Evolutionary conservation across 768 basidiomycete genomes (phyloP).

Genomic region (Phanerodontia chrysosporium): DNA sequence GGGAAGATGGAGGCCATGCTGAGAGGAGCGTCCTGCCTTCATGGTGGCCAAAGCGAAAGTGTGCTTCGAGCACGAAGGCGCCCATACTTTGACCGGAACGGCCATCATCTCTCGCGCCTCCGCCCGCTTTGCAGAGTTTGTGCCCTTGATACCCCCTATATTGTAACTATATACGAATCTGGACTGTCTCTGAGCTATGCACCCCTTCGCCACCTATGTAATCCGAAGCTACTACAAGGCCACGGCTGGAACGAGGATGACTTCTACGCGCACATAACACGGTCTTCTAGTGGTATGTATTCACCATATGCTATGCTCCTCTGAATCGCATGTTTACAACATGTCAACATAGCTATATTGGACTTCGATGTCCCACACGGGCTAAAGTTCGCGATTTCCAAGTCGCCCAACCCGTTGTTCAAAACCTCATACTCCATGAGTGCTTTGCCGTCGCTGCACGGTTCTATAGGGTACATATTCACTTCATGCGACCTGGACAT

Average conservation of each 20-base stretch:
- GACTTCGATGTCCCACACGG: conserved; percentile 88
- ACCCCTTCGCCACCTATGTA: conserved; percentile 85
- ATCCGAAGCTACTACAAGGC: conserved; percentile 84
- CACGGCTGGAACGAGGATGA: conserved; percentile 98
- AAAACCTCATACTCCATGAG: conserved; percentile 91
- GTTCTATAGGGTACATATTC: conserved; percentile 91
- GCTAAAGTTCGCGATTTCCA: conserved; percentile 74
- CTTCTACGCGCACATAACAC: conserved; percentile 83
- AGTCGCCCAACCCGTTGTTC: conserved; percentile 85
- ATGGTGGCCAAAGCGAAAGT: not conserved
- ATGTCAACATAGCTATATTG: conserved; percentile 59
- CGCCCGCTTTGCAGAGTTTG: not conserved
- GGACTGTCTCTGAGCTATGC: conserved; percentile 41
- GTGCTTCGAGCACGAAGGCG: not conserved
- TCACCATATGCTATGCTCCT: not conserved
- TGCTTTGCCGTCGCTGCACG: conserved; percentile 88
- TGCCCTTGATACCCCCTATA: not conserved
- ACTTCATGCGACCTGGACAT: conserved; percentile 80
- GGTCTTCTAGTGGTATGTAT: conserved; percentile 75
- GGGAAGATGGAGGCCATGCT: conserved; percentile 39
- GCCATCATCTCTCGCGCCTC: not conserved
- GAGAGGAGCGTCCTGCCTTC: conserved; percentile 42
- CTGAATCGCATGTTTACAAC: not conserved
- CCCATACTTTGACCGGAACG: not conserved
- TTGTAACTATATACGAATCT: not conserved